Evolutionary conservation across 2,329 filamentous ascomycete species (phyloP).

Genomic region (Calycina herbarum): DNA sequence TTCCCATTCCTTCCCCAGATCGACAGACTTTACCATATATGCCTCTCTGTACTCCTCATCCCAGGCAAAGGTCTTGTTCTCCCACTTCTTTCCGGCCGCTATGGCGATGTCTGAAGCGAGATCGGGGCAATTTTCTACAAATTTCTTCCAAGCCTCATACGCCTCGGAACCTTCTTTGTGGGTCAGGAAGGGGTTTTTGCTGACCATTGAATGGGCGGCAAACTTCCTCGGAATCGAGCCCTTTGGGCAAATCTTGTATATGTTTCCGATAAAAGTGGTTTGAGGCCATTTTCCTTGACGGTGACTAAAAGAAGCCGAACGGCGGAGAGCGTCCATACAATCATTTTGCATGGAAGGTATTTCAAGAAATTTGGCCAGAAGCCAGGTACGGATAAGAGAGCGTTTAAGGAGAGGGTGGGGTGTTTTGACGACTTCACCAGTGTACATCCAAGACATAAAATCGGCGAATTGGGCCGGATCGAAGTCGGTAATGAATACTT

Average conservation of each 20-base stretch:
- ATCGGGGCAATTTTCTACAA: not conserved
- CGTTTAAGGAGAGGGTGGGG: not conserved
- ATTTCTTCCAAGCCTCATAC: not conserved
- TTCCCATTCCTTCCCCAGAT: not conserved
- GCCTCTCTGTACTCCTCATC: not conserved
- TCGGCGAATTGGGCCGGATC: not conserved
- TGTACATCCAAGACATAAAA: not conserved
- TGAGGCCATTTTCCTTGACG: not conserved
- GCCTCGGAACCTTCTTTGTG: not conserved
- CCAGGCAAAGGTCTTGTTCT: not conserved
- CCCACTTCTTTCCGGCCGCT: not conserved
- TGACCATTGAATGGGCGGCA: not conserved
- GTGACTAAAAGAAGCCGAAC: not conserved
- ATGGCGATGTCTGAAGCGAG: not conserved
- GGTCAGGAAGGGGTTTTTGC: not conserved
- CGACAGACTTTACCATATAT: not conserved
- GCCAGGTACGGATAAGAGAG: not conserved
- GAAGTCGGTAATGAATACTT: not conserved
- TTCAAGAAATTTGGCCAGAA: not conserved
- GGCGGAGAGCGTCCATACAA: not conserved
- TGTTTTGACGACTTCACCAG: not conserved
- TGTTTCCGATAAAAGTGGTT: not conserved
- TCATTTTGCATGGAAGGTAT: not conserved
- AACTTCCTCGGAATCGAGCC: not conserved
- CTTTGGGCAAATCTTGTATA: not conserved